phyloP scores from a whole-genome alignment of 1,284 basidiomycete genomes.

The Cryptococcus wingfieldii region DNA sequence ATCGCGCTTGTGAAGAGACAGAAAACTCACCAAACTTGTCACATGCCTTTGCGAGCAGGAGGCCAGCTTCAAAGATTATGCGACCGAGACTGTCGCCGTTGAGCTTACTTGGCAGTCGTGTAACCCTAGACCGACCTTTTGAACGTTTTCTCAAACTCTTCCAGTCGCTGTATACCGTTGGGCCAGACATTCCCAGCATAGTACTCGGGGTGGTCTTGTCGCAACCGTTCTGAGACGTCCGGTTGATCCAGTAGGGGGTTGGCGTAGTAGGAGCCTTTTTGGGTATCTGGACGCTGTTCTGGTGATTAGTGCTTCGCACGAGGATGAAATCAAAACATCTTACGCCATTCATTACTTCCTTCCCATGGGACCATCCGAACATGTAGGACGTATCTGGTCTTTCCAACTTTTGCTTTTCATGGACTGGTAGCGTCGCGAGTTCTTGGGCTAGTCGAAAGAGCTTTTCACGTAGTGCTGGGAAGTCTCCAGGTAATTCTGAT shows the following conservation, averaged over 20 bases:
- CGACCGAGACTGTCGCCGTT: constrained; percentile 51
- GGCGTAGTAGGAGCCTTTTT: constrained; percentile 90
- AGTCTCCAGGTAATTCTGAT: constrained; percentile 65
- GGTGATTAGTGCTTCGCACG: background rate
- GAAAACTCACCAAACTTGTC: constrained; percentile 68
- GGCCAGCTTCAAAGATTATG: constrained; percentile 74
- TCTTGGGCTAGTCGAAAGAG: constrained; percentile 67
- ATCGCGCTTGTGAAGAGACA: background rate
- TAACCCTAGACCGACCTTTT: constrained; percentile 59
- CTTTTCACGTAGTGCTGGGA: constrained; percentile 60
- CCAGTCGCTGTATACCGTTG: constrained; percentile 54
- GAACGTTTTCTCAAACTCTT: constrained; percentile 78
- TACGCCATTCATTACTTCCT: constrained; percentile 95
- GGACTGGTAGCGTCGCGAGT: constrained; percentile 67
- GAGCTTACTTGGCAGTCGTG: background rate
- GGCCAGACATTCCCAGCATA: constrained; percentile 60
- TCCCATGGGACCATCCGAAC: constrained; percentile 91
- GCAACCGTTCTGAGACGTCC: constrained; percentile 56
- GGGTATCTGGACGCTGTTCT: constrained; percentile 54
- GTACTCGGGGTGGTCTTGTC: constrained; percentile 61
- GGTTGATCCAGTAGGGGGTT: constrained; percentile 71
- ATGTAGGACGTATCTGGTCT: constrained; percentile 40
- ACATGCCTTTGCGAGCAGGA: constrained; percentile 73
- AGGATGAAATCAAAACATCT: constrained; percentile 7
- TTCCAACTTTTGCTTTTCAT: constrained; percentile 63